phyloP scores from a whole-genome alignment of 345 rosid genomes.

The Gossypium sturtianum region DNA sequence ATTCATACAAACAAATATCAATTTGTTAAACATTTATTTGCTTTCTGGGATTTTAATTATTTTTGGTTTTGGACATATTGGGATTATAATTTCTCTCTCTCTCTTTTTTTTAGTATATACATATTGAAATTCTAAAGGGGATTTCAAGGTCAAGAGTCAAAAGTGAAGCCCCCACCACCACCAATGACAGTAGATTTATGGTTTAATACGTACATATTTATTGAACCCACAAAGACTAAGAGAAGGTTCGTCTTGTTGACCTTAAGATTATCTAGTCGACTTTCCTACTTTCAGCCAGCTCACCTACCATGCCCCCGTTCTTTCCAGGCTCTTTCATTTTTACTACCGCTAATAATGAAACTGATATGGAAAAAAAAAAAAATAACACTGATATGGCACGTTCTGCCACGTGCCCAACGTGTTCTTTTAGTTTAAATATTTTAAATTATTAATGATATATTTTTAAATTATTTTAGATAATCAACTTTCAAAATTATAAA shows the following conservation, averaged over 20 bases:
- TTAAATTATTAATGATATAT: not conserved
- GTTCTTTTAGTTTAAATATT: not conserved
- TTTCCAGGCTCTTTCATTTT: conserved; percentile 1
- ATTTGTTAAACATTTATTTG: too few relatives aligned
- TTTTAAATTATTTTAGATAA: too few relatives aligned
- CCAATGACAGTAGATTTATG: not conserved
- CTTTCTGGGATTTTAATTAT: too few relatives aligned
- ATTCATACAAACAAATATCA: not conserved
- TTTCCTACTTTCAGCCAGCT: not conserved
- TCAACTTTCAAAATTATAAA: too few relatives aligned
- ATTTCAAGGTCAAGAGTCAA: conserved; percentile 10
- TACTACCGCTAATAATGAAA: too few relatives aligned
- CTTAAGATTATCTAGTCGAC: not conserved
- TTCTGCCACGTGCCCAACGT: not conserved
- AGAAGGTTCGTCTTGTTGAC: conserved; percentile 11
- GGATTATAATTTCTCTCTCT: too few relatives aligned
- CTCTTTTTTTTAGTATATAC: not conserved
- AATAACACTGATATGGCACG: not conserved
- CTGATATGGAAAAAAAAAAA: not conserved
- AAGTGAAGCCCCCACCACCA: not conserved
- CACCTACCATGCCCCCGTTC: not conserved
- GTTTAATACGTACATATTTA: not conserved
- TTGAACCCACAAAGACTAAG: not conserved
- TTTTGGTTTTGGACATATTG: too few relatives aligned
- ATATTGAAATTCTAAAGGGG: not conserved